Evolutionary conservation across 169 alveolate genomes (phyloP), one percentile per base, ranked within the genome.

Genomic region (Plasmodium vivax): DNA sequence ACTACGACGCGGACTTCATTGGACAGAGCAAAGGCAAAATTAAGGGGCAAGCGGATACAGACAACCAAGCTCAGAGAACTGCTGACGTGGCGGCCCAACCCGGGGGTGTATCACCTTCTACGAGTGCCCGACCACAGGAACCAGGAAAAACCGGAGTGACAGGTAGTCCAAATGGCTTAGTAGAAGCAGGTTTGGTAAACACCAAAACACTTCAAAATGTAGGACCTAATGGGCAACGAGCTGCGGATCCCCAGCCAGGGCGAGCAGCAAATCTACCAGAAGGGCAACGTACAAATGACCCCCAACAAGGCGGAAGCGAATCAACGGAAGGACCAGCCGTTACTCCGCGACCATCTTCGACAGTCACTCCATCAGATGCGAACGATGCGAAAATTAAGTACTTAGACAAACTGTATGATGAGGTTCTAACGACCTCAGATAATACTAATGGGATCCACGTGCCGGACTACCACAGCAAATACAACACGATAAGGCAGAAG

Each of bases 351-450:
- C 1, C 71, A 54, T 0, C 4, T 0, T 56, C n/a, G 8, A 30
- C 14, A 79, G 36, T 16, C 41, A 1, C 7, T 43, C 23, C 34
- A 79, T 10, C 30, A 34, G 4, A 27, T 2, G n/a, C 58, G 47
- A 23, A 38, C 8, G 75, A 23, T 9, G 16, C 10, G 1, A 62
- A 43, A 43, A 34, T 84, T 8, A 84, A 43, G 56, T 72, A 43
- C 34, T 12, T 84, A 30, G 77, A 84, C 9, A 19, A 23, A 1
- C 45, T 72, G 2, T 72, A 74, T 54, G 93, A 84, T 43, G 93
- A 72, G 0, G 2, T 84, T 27, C 30, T 84, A 27, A 34, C 2
- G 4, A 36, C 47, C 4, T 6, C 6, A 7, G 34, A 41, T 1
- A 43, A 12, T 10, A 72, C 43, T 9, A 27, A 72, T 2, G 27